phyloP scores from a whole-genome alignment of 352 stramenopile species.

The Phytophthora hibernalis region DNA sequence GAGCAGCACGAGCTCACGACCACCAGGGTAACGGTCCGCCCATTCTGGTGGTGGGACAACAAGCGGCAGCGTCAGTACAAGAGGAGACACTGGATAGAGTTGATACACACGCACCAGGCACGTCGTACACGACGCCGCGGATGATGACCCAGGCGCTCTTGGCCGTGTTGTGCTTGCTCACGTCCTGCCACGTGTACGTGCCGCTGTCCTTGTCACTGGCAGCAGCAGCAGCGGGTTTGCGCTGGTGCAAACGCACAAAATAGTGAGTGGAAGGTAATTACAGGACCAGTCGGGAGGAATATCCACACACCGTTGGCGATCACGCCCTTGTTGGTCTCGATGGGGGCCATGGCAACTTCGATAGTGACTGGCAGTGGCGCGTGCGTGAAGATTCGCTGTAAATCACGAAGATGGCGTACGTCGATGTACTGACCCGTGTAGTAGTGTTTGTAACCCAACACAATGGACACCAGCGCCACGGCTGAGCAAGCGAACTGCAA shows the following conservation, averaged over 20 bases:
- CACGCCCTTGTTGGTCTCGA: conserved; percentile 33
- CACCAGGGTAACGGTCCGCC: conserved; percentile 85
- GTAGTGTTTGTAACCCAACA: conserved; percentile 52
- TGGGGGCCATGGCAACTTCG: conserved; percentile 45
- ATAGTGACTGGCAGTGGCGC: too few relatives aligned
- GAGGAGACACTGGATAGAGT: not conserved
- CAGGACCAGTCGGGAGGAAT: not conserved
- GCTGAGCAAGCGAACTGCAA: conserved; percentile 46
- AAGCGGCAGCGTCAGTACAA: conserved; percentile 9
- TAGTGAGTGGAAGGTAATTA: not conserved
- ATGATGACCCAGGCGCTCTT: conserved; percentile 97
- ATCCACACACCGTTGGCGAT: conserved; percentile 27
- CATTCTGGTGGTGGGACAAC: conserved; percentile 49
- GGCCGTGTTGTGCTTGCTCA: conserved; percentile 95
- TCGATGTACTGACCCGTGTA: conserved; percentile 57
- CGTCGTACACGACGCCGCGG: conserved; percentile 96
- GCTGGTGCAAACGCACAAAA: conserved; percentile 68
- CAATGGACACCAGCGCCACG: conserved; percentile 40
- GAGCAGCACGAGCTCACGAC: conserved; percentile 80
- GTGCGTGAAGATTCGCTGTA: too few relatives aligned
- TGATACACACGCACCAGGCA: conserved; percentile 69
- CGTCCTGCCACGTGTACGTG: conserved; percentile 94
- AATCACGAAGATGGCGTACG: conserved; percentile 49
- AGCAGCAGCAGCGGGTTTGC: conserved; percentile 44
- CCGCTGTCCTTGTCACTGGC: conserved; percentile 28